phyloP scores from a whole-genome alignment of 306 rosid genomes.

The Pterocarpus santalinus region DNA sequence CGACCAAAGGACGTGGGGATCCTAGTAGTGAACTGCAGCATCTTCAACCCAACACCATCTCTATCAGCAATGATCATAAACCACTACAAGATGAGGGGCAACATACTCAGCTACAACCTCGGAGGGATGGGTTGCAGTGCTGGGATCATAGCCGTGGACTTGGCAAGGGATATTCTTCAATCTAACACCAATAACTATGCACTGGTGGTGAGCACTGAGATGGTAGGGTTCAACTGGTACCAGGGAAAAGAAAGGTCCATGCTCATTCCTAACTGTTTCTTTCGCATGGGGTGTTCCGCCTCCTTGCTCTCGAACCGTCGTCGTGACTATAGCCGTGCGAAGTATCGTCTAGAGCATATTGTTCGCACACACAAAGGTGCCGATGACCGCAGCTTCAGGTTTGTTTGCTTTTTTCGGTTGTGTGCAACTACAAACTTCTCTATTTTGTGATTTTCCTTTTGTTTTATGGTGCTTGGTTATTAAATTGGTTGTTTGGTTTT shows the following conservation, averaged over 20 bases:
- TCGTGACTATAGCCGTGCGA: constrained; percentile 75
- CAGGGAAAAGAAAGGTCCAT: constrained; percentile 85
- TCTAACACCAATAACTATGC: constrained; percentile 87
- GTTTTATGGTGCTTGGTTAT: too few relatives aligned
- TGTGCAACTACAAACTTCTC: too few relatives aligned
- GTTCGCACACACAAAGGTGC: constrained; percentile 98
- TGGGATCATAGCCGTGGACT: constrained; percentile 81
- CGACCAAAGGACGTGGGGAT: constrained; percentile 90
- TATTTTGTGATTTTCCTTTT: too few relatives aligned
- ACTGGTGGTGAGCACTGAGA: constrained; percentile 90
- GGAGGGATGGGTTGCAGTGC: constrained; percentile 99
- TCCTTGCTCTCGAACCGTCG: constrained; percentile 88
- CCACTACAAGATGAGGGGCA: constrained; percentile 98
- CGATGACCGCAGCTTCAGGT: constrained; percentile 96
- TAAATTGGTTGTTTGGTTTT: too few relatives aligned
- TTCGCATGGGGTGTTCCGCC: constrained; percentile 99
- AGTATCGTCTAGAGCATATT: constrained; percentile 89
- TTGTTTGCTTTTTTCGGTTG: not conserved
- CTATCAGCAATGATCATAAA: constrained; percentile 96
- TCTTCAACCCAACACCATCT: constrained; percentile 96
- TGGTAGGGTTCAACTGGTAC: constrained; percentile 92
- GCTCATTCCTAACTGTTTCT: constrained; percentile 89
- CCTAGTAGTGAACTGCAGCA: constrained; percentile 91
- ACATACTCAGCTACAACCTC: constrained; percentile 86
- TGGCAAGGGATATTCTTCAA: constrained; percentile 89